phyloP scores from a whole-genome alignment of 345 rosid species.

The Combretum micranthum region DNA sequence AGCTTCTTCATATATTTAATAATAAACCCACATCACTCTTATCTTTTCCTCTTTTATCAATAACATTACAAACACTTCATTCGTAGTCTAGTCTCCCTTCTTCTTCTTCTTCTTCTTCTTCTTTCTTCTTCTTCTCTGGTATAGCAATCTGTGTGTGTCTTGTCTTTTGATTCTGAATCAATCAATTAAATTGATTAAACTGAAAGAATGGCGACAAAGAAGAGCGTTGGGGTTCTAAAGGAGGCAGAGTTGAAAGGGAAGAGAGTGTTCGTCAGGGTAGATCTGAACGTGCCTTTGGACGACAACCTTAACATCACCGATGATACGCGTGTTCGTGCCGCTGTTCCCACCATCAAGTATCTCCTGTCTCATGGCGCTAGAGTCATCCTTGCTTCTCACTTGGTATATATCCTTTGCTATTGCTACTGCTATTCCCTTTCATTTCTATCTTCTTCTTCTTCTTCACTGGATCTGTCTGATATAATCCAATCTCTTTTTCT shows the following conservation, averaged over 20 bases:
- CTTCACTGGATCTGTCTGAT: neutral
- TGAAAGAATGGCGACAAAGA: constrained; percentile 40
- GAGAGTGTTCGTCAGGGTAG: constrained; percentile 55
- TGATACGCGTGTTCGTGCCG: constrained; percentile 46
- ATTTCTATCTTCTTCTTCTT: neutral
- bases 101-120: neutral
- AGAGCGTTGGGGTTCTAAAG: constrained; percentile 38
- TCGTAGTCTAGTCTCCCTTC: too few relatives aligned
- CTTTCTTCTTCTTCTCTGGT: too few relatives aligned
- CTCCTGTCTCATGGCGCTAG: constrained; percentile 32
- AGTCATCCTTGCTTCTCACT: constrained; percentile 41
- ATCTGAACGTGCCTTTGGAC: constrained; percentile 53
- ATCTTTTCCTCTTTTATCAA: too few relatives aligned
- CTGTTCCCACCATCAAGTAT: constrained; percentile 54
- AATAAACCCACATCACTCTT: too few relatives aligned
- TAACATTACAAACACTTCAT: too few relatives aligned
- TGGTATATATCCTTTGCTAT: constrained; percentile 23
- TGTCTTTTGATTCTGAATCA: too few relatives aligned
- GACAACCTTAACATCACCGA: constrained; percentile 43
- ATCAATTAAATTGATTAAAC: too few relatives aligned
- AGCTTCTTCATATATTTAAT: too few relatives aligned
- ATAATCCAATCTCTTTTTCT: too few relatives aligned
- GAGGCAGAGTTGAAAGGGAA: constrained; percentile 63
- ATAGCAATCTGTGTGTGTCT: too few relatives aligned
- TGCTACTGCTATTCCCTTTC: neutral